These are phyloP conservation scores for Rosa rugosa DNA, from an alignment of 306 rosid genomes.

Conservation along the genomic window DNA sequence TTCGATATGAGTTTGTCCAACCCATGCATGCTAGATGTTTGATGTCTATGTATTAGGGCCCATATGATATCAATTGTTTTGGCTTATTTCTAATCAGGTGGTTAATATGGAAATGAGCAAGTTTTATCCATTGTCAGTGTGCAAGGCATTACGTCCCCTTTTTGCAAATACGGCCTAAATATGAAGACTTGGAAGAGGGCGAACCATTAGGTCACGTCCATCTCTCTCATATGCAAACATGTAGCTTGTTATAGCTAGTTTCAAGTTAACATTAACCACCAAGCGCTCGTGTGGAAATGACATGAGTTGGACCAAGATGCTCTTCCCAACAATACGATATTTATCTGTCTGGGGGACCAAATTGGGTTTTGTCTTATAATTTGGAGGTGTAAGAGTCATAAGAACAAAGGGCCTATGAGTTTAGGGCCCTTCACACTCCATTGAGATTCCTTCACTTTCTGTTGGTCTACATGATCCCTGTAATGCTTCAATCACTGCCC, in stretches of 20 bases:
- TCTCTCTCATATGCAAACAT: background rate
- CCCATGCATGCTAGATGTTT: background rate
- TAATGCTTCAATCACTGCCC: slow-evolving; percentile 18
- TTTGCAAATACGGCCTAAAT: background rate
- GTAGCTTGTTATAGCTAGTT: background rate
- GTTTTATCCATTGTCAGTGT: background rate
- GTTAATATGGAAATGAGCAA: background rate
- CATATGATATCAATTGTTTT: background rate
- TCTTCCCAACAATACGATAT: slow-evolving; percentile 8
- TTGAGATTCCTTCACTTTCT: slow-evolving; percentile 12
- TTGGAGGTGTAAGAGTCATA: slow-evolving; percentile 23
- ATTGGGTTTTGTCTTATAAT: slow-evolving; percentile 22
- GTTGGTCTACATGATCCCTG: slow-evolving; percentile 26
- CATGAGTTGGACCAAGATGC: slow-evolving; percentile 23
- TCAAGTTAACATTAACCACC: slow-evolving; percentile 15
- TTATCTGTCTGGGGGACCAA: slow-evolving; percentile 32
- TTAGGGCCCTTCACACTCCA: slow-evolving; percentile 3
- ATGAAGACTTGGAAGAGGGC: background rate
- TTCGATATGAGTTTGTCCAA: slow-evolving; percentile 19
- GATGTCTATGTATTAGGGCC: background rate
- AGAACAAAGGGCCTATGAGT: slow-evolving; percentile 21
- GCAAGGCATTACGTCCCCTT: background rate
- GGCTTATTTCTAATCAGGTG: background rate
- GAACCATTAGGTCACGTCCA: background rate
- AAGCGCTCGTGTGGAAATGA: slow-evolving; percentile 17